phyloP scores from a whole-genome alignment of 2,329 filamentous ascomycete genomes.

The Fusarium ambrosium region DNA sequence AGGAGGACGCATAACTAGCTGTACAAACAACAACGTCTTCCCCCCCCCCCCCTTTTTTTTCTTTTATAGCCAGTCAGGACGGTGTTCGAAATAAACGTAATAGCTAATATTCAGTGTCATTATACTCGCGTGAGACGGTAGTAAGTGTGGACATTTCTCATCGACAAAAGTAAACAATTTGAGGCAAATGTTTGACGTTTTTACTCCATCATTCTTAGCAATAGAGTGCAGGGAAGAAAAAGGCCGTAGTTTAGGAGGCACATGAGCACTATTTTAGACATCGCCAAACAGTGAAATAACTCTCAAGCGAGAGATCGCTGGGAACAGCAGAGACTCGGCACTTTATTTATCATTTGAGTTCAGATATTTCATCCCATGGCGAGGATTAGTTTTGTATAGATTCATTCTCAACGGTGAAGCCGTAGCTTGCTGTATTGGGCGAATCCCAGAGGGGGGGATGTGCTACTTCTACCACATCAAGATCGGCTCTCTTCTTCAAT shows the following conservation, averaged over 20 bases:
- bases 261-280: neutral
- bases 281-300: neutral
- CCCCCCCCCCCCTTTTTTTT: no score
- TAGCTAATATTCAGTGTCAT: no score
- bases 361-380: neutral
- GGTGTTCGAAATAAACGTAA: no score
- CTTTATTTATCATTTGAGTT: neutral
- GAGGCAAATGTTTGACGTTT: neutral
- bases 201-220: neutral
- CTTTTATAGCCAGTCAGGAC: no score
- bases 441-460: neutral
- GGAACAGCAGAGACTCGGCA: neutral
- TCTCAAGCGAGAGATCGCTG: neutral
- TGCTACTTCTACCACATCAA: neutral
- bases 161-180: neutral
- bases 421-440: neutral
- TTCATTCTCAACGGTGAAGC: neutral
- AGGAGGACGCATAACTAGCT: neutral
- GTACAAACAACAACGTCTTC: neutral
- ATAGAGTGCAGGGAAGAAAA: neutral
- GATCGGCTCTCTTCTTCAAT: neutral
- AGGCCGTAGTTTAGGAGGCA: neutral
- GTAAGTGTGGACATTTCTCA: neutral
- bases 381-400: neutral
- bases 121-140: no score